Evolutionary conservation across 2,329 filamentous ascomycete genomes (phyloP).

Genomic region (Talaromyces rugulosus): DNA sequence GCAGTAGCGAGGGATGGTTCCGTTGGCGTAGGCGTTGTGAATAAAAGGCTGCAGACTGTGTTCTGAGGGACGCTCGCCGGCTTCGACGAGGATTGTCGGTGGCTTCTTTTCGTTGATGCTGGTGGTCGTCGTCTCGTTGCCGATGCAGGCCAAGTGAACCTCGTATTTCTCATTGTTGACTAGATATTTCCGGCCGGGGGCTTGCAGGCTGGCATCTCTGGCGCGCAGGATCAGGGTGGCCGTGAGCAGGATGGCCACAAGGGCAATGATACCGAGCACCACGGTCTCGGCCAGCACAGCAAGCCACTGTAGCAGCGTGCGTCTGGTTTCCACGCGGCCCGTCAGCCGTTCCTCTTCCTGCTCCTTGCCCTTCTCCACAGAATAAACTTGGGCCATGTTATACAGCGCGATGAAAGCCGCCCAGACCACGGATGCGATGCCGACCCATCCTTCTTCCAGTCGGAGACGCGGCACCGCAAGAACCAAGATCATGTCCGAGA

Average conservation of each 20-base stretch:
- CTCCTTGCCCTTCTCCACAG: conserved; percentile 84
- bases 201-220: conserved; percentile 68
- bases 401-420: conserved; percentile 74
- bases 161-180: conserved; percentile 83
- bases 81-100: conserved; percentile 79
- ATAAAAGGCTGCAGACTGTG: conserved; percentile 76
- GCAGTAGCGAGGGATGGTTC: conserved; percentile 83
- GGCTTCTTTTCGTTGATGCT: conserved; percentile 49
- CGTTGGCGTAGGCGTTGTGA: conserved; percentile 69
- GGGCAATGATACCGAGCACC: conserved; percentile 63
- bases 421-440: conserved; percentile 82
- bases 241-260: conserved; percentile 70
- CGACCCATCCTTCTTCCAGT: conserved; percentile 84
- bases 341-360: conserved; percentile 93
- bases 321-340: conserved; percentile 78
- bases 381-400: conserved; percentile 72
- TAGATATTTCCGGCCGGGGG: conserved; percentile 70
- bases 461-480: conserved; percentile 69
- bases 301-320: conserved; percentile 78
- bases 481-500: conserved; percentile 75
- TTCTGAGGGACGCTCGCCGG: conserved; percentile 74
- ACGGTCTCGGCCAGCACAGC: conserved; percentile 72
- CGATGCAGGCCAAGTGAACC: conserved; percentile 79
- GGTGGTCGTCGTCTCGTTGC: conserved; percentile 55
- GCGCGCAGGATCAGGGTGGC: conserved; percentile 74